phyloP scores from a whole-genome alignment of 805 yeast species.

The Schwanniomyces sp. region DNA sequence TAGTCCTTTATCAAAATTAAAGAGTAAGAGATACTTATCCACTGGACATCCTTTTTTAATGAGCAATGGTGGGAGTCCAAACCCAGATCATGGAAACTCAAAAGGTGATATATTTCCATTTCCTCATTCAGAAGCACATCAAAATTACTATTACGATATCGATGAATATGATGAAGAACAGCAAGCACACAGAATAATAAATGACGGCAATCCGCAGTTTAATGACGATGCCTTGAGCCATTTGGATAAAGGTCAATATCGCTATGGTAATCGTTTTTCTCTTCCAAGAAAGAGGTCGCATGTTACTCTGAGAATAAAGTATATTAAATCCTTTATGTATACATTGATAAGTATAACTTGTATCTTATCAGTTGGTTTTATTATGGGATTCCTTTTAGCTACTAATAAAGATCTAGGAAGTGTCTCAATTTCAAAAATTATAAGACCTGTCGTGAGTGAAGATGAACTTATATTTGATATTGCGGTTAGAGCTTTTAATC shows the following conservation, averaged over 20 bases:
- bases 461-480: slow-evolving; percentile 84
- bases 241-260: slow-evolving; percentile 15
- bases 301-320: slow-evolving; percentile 13
- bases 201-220: slow-evolving; percentile 8
- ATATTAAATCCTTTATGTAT: slow-evolving; percentile 36
- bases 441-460: slow-evolving; percentile 72
- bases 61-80: slow-evolving; percentile 5
- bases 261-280: slow-evolving; percentile 21
- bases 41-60: slow-evolving; percentile 29
- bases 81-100: slow-evolving; percentile 3
- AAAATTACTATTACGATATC: slow-evolving; percentile 33
- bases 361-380: slow-evolving; percentile 70
- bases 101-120: slow-evolving; percentile 32
- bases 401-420: slow-evolving; percentile 79
- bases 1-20: slow-evolving; percentile 15
- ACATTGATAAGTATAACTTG: slow-evolving; percentile 46
- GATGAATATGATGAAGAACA: slow-evolving; percentile 41
- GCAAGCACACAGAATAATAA: slow-evolving; percentile 6
- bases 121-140: slow-evolving; percentile 30
- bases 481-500: slow-evolving; percentile 78
- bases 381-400: slow-evolving; percentile 81
- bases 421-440: slow-evolving; percentile 60
- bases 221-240: slow-evolving; percentile 13
- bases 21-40: slow-evolving; percentile 36
- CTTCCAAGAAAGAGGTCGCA: slow-evolving; percentile 31